These are phyloP conservation scores for Auriscalpium microsporum DNA, from an alignment of 768 basidiomycete genomes.

Conservation along the genomic window DNA sequence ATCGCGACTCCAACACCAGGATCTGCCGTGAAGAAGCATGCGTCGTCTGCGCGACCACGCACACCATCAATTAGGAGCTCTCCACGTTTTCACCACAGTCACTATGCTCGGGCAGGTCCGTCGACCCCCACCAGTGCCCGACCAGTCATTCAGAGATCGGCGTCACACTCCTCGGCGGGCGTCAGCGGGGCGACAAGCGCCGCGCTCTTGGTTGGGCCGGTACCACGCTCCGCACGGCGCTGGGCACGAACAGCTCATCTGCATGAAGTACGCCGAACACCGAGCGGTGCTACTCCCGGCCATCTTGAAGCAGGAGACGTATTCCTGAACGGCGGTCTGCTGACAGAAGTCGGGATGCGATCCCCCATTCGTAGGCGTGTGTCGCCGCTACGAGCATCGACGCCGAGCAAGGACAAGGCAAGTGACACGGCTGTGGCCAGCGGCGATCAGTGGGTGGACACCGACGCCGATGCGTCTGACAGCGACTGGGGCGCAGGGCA, in stretches of 20 bases:
- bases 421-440: background rate
- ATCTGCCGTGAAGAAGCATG: too few relatives aligned
- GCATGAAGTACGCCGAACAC: slow-evolving; percentile 43
- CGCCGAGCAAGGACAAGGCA: background rate
- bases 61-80: slow-evolving; percentile 1
- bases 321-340: background rate
- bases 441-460: slow-evolving; percentile 13
- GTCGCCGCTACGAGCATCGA: background rate
- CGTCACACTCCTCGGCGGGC: slow-evolving; percentile 29
- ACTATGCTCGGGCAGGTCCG: slow-evolving; percentile 8
- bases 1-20: too few relatives aligned
- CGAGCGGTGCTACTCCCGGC: background rate
- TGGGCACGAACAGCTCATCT: slow-evolving; percentile 64
- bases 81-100: slow-evolving; percentile 11
- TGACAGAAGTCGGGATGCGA: too few relatives aligned
- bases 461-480: slow-evolving; percentile 7
- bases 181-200: slow-evolving; percentile 1
- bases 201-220: slow-evolving; percentile 21
- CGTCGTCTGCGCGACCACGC: background rate
- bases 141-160: slow-evolving; percentile 37
- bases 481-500: too few relatives aligned
- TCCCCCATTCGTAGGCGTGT: background rate
- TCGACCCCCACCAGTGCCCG: slow-evolving; percentile 23
- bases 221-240: slow-evolving; percentile 40
- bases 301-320: background rate